phyloP scores from a whole-genome alignment of 805 yeast species.

The Candida maris region DNA sequence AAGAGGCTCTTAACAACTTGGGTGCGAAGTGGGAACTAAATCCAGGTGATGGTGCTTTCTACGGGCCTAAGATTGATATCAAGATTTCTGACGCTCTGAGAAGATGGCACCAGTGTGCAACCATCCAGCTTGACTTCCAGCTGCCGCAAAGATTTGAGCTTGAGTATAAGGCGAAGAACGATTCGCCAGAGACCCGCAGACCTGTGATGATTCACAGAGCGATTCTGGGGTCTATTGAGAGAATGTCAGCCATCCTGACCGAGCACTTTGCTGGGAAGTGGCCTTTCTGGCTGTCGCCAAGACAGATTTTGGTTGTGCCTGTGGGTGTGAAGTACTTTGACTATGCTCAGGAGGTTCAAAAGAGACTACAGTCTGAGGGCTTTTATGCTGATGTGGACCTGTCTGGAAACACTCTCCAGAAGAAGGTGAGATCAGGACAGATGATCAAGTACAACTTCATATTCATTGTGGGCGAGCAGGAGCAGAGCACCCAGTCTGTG shows the following conservation, averaged over 20 bases:
- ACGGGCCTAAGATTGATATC: slow-evolving; percentile 95
- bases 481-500: slow-evolving; percentile 72
- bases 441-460: slow-evolving; percentile 90
- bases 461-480: slow-evolving; percentile 96
- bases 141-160: slow-evolving; percentile 90
- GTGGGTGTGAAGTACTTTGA: slow-evolving; percentile 92
- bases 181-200: slow-evolving; percentile 57
- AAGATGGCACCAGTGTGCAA: slow-evolving; percentile 99
- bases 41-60: slow-evolving; percentile 96
- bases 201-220: slow-evolving; percentile 99
- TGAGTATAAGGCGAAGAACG: slow-evolving; percentile 74
- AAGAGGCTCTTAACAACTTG: slow-evolving; percentile 76
- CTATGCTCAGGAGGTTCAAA: slow-evolving; percentile 81
- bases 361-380: slow-evolving; percentile 63
- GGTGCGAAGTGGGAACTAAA: slow-evolving; percentile 92
- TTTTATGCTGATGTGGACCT: slow-evolving; percentile 92
- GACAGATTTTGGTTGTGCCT: slow-evolving; percentile 94
- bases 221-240: slow-evolving; percentile 94
- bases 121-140: slow-evolving; percentile 98
- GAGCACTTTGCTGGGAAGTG: slow-evolving; percentile 99
- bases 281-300: slow-evolving; percentile 99
- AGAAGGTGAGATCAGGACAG: slow-evolving; percentile 98
- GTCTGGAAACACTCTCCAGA: slow-evolving; percentile 93
- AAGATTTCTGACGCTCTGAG: slow-evolving; percentile 90
- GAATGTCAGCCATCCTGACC: slow-evolving; percentile 97